phyloP scores from a whole-genome alignment of 2,329 filamentous ascomycete genomes.

The Spiromastix sp. region DNA sequence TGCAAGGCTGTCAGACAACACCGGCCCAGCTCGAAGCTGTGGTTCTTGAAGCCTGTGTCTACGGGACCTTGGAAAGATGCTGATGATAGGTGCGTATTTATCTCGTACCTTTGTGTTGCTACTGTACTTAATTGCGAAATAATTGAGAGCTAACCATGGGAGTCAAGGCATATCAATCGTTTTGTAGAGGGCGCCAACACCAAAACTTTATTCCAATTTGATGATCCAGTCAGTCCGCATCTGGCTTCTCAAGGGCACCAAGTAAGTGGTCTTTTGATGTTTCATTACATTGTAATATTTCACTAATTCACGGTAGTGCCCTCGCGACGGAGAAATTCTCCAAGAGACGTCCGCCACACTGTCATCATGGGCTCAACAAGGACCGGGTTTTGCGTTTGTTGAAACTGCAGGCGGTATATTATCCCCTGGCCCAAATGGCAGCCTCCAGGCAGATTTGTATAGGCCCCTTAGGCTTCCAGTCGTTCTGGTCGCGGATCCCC shows the following conservation, averaged over 20 bases:
- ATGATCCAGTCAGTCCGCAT: slow-evolving; percentile 67
- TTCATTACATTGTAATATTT: background rate
- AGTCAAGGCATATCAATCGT: slow-evolving; percentile 49
- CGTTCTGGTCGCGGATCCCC: slow-evolving; percentile 63
- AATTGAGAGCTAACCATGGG: slow-evolving; percentile 1
- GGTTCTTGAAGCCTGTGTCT: slow-evolving; percentile 72
- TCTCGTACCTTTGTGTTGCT: slow-evolving; percentile 1
- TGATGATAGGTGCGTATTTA: slow-evolving; percentile 50
- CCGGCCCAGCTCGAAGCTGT: slow-evolving; percentile 32
- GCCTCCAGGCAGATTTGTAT: slow-evolving; percentile 68
- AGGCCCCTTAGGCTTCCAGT: slow-evolving; percentile 62
- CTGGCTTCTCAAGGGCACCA: slow-evolving; percentile 50
- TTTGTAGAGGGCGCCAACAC: slow-evolving; percentile 49
- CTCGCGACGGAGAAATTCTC: slow-evolving; percentile 44
- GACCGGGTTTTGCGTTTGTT: slow-evolving; percentile 28
- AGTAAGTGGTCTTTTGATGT: slow-evolving; percentile 19
- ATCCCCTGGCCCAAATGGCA: slow-evolving; percentile 66
- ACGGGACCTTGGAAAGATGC: slow-evolving; percentile 61
- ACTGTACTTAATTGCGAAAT: slow-evolving; percentile 7
- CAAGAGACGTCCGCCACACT: slow-evolving; percentile 37
- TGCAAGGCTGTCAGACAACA: slow-evolving; percentile 49
- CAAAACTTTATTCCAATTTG: slow-evolving; percentile 59
- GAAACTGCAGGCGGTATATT: slow-evolving; percentile 78
- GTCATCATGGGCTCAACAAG: slow-evolving; percentile 15
- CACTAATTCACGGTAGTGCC: slow-evolving; percentile 26